Conservation (phyloP, 768 basidiomycete species). For the Pluteus cervinus region DNA sequence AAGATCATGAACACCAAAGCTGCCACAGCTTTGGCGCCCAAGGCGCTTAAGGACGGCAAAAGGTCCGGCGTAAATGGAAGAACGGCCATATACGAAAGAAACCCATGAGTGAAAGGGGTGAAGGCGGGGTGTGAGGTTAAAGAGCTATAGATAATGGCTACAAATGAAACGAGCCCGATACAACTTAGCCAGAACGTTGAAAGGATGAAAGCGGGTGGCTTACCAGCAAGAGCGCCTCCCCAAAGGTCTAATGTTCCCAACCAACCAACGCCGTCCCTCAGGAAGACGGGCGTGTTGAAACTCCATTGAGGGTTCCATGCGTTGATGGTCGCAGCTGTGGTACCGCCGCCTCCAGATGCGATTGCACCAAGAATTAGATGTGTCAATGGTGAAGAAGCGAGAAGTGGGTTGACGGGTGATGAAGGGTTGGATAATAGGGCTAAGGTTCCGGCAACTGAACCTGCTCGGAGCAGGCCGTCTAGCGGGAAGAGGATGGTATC, state of each 20-base stretch:
- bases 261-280: constrained; percentile 31
- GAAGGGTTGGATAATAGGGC: constrained; percentile 25
- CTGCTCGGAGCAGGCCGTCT: constrained; percentile 42
- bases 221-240: constrained; percentile 43
- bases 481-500: constrained; percentile 44
- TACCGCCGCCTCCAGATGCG: constrained; percentile 40
- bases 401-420: constrained; percentile 26
- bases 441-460: constrained; percentile 30
- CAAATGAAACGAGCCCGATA: background rate
- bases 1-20: constrained; percentile 24
- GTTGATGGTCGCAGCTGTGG: constrained; percentile 35
- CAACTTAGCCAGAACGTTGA: background rate
- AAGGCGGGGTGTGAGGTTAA: constrained; percentile 26
- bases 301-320: constrained; percentile 40
- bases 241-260: constrained; percentile 43
- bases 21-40: constrained; percentile 27
- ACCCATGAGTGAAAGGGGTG: constrained; percentile 13
- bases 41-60: constrained; percentile 14
- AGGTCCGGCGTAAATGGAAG: constrained; percentile 14
- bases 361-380: constrained; percentile 43
- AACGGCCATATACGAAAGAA: too few relatives aligned
- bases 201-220: constrained; percentile 8
- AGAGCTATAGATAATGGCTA: constrained; percentile 26
- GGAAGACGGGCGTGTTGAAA: constrained; percentile 38
- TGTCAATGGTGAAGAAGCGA: constrained; percentile 33